A percentile compares a stretch with the other conserved stretches of the same genome.
Evolutionary conservation across 805 yeast species (phyloP).

Genomic region (Starmerella powellii): DNA sequence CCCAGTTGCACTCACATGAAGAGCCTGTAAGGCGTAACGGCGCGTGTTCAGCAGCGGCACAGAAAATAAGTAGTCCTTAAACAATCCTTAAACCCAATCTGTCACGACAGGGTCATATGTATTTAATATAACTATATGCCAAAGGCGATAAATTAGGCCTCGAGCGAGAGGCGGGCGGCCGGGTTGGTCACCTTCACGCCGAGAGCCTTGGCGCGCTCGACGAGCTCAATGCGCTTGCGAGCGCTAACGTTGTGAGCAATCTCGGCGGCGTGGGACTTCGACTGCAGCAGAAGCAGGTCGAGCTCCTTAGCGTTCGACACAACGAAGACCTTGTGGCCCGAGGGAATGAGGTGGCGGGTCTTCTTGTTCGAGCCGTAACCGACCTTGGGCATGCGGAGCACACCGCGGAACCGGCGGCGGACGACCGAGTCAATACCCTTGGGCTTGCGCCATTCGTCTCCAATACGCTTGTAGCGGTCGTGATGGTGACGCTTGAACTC

Average conservation of each 20-base stretch:
- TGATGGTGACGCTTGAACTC: conserved; percentile 99
- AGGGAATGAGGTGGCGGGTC: conserved; percentile 90
- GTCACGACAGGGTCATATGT: neutral
- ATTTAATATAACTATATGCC: conserved; percentile 3
- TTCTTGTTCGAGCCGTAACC: conserved; percentile 99
- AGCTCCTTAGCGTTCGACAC: conserved; percentile 88
- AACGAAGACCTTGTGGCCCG: conserved; percentile 95
- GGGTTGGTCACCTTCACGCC: conserved; percentile 99
- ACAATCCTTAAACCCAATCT: too few species aligned
- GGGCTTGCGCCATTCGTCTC: conserved; percentile 99
- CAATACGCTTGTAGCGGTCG: conserved; percentile 97
- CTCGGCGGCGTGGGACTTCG: conserved; percentile 99
- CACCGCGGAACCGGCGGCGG: conserved; percentile 98
- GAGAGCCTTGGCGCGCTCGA: conserved; percentile 94
- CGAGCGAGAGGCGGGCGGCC: conserved; percentile 94
- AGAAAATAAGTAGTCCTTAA: too few species aligned
- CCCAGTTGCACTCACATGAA: too few species aligned
- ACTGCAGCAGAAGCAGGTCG: conserved; percentile 91
- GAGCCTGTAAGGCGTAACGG: too few species aligned
- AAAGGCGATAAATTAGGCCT: conserved; percentile 54
- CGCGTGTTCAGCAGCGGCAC: too few species aligned
- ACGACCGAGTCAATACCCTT: conserved; percentile 99
- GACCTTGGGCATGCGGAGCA: conserved; percentile 96
- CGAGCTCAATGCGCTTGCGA: conserved; percentile 92
- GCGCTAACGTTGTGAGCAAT: conserved; percentile 98